phyloP scores from a whole-genome alignment of 2,329 filamentous ascomycete species.

The Parasarocladium wereldwijsianum region DNA sequence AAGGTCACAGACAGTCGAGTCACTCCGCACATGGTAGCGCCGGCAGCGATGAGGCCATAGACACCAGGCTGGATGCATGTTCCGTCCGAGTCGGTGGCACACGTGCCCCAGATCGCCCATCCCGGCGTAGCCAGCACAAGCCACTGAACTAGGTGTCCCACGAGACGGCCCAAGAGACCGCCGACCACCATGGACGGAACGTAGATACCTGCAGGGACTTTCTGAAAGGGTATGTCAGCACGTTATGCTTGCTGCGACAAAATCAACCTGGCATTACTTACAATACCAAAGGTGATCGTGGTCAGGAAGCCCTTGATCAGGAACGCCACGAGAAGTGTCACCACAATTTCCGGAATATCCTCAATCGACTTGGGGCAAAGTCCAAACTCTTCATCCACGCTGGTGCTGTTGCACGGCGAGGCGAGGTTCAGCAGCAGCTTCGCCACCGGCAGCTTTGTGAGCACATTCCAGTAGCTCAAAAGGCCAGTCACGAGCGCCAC shows the following conservation, averaged over 20 bases:
- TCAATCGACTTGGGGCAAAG: constrained; percentile 61
- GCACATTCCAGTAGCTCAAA: constrained; percentile 82
- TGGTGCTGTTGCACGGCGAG: constrained; percentile 66
- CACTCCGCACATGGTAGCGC: constrained; percentile 95
- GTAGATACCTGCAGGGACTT: constrained; percentile 92
- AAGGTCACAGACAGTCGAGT: constrained; percentile 86
- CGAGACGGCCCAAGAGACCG: constrained; percentile 74
- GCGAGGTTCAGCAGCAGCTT: constrained; percentile 84
- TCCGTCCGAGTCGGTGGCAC: constrained; percentile 54
- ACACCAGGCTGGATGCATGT: constrained; percentile 93
- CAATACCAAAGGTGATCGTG: constrained; percentile 80
- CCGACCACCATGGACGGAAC: constrained; percentile 98
- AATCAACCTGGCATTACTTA: constrained; percentile 20
- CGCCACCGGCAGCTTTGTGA: constrained; percentile 79
- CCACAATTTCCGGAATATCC: constrained; percentile 65
- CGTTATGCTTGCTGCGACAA: not conserved
- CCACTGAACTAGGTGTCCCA: constrained; percentile 77
- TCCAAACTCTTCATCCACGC: constrained; percentile 47
- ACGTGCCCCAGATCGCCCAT: constrained; percentile 60
- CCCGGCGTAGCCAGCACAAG: constrained; percentile 59
- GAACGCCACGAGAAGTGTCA: constrained; percentile 61
- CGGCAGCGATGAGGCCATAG: constrained; percentile 86
- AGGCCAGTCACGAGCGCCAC: constrained; percentile 77
- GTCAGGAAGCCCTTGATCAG: constrained; percentile 83
- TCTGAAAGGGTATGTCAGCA: constrained; percentile 30